Evolutionary conservation across 169 alveolate genomes (phyloP), one percentile per base, ranked within the genome.

Genomic region (Cytauxzoon felis): DNA sequence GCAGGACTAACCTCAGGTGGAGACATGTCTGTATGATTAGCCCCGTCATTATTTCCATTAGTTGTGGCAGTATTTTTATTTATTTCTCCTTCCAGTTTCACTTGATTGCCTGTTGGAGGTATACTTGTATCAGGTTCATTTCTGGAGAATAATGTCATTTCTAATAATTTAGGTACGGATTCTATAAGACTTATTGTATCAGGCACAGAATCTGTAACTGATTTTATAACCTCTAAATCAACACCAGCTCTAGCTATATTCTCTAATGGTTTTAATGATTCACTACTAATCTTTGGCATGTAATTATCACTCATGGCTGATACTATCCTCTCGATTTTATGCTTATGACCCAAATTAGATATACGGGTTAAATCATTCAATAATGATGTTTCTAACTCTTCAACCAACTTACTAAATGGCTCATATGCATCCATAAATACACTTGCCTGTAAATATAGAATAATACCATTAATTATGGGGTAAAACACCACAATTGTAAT

Each of bases 401-500:
- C 30, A 11, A 72, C 47, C 5, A 72, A 24, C n/a, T 18, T 49
- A 7, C 8, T 69, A 52, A 72, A 19, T 0, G 82, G 82, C 40
- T 58, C 49, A 65, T 72, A 72, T 9, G 82, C 82, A 27, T 72
- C 23, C 67, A 72, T 16, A 62, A 72, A 72, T 1, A 45, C 76
- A n/a, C 29, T 48, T 47, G n/a, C 78, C 54, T n/a, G 21, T 3
- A 21, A 21, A 5, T 3, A 43, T 29, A 43, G 3, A 21, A 43
- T 43, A 43, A 43, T 5, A 43, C 5, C 5, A 43, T 21, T 5
- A 19, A 19, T 19, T 1, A 2, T 19, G 21, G 21, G 19, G 50
- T 41, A 41, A 19, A 41, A 41, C 19, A 38, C 13, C 13, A 13
- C 13, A 13, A 38, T 38, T 13, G 13, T 38, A 13, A 38, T 38